These are phyloP conservation scores for Curvularia hawaiiensis DNA, from an alignment of 2,329 filamentous ascomycete genomes.

Conservation along the genomic window DNA sequence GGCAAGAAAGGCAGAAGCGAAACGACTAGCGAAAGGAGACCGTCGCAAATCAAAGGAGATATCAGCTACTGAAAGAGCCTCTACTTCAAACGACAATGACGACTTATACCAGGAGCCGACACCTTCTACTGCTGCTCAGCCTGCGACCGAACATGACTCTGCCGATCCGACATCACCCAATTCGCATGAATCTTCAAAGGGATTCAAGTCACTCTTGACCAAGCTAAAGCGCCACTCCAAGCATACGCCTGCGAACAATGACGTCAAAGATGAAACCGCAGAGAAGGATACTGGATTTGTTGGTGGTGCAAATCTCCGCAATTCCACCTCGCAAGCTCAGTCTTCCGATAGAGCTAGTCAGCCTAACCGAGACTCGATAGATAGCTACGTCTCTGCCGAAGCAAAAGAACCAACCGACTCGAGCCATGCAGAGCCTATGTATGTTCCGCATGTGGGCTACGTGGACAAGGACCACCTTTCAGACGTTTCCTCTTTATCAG, in stretches of 20 bases:
- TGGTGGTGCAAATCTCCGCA: slow-evolving; percentile 50
- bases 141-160: slow-evolving; percentile 15
- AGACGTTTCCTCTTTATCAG: slow-evolving; percentile 45
- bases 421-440: slow-evolving; percentile 21
- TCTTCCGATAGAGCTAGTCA: slow-evolving; percentile 10
- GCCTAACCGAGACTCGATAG: slow-evolving; percentile 13
- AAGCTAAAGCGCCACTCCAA: slow-evolving; percentile 49
- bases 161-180: slow-evolving; percentile 28
- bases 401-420: slow-evolving; percentile 19
- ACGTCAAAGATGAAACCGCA: slow-evolving; percentile 17
- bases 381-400: slow-evolving; percentile 8
- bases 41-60: slow-evolving; percentile 57
- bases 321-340: slow-evolving; percentile 25
- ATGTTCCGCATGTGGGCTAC: slow-evolving; percentile 19
- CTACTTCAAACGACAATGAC: slow-evolving; percentile 20
- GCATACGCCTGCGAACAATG: slow-evolving; percentile 25
- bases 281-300: slow-evolving; percentile 48
- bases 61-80: slow-evolving; percentile 19
- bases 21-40: slow-evolving; percentile 55
- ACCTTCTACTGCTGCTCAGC: slow-evolving; percentile 10
- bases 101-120: slow-evolving; percentile 29
- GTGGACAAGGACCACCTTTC: slow-evolving; percentile 28
- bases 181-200: slow-evolving; percentile 40
- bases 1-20: slow-evolving; percentile 60
- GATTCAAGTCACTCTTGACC: slow-evolving; percentile 45